Percentiles rank a stretch among this genome's conserved stretches.
phyloP scores from a whole-genome alignment of 2,329 filamentous ascomycete species.

The Claviceps sp. region DNA sequence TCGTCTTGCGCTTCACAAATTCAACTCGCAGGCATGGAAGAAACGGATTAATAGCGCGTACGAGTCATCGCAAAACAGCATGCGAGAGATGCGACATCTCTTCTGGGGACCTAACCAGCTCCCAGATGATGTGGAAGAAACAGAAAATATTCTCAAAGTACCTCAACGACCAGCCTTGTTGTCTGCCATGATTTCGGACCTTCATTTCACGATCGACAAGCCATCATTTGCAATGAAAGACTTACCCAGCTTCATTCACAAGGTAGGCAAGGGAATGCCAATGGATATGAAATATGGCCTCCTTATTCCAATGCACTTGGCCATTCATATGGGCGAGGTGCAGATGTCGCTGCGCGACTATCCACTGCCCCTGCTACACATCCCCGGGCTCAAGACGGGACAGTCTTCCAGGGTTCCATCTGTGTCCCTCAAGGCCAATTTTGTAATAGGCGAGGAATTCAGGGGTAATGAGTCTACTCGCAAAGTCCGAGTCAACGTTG shows the following conservation, averaged over 20 bases:
- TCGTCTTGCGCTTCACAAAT: constrained; percentile 56
- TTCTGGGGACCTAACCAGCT: constrained; percentile 76
- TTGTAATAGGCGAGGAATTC: constrained; percentile 92
- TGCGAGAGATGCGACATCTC: constrained; percentile 62
- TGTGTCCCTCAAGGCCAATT: constrained; percentile 74
- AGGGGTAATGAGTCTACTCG: constrained; percentile 68
- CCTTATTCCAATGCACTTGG: constrained; percentile 78
- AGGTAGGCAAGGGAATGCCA: constrained; percentile 94
- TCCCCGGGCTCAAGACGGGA: constrained; percentile 66
- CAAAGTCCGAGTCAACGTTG: constrained; percentile 68
- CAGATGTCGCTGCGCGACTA: constrained; percentile 84
- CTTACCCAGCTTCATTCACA: constrained; percentile 71
- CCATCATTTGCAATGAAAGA: constrained; percentile 78
- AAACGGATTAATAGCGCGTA: constrained; percentile 71
- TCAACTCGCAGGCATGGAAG: constrained; percentile 89
- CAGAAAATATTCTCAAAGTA: constrained; percentile 74
- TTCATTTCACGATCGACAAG: constrained; percentile 79
- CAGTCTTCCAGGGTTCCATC: constrained; percentile 73
- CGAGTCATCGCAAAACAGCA: constrained; percentile 54
- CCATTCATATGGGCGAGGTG: constrained; percentile 81
- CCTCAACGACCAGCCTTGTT: constrained; percentile 76
- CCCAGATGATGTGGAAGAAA: constrained; percentile 69
- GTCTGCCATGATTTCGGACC: constrained; percentile 66
- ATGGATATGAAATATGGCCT: constrained; percentile 81
- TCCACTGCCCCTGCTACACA: constrained; percentile 79